Base-by-base conservation (phyloP, 2,329 filamentous ascomycete genomes). In the Diplodia seriata region DNA sequence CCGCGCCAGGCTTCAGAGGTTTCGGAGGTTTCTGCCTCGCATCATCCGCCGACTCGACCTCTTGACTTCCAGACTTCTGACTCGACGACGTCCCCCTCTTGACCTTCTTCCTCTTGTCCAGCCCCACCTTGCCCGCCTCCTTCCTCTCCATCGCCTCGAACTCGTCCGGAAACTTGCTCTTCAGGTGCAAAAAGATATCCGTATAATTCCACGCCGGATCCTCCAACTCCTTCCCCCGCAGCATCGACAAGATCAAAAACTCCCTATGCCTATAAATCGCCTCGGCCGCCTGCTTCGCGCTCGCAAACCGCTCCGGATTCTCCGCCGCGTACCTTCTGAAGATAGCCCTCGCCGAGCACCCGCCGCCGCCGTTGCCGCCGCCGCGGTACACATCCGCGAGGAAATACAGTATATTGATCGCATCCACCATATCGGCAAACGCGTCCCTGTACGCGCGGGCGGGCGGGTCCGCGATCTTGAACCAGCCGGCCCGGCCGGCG, bases 401-500 rank as follows among this genome's bases (percentile, higher is more conserved):
- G 65, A 83, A 85, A 75, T 91, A 91, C 71, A 92, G 86, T 23
- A 91, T 78, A 9, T 83, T 81, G 14, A 91, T 85, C 1, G 87
- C 89, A 74, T 90, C 84, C 63, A 85, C 82, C 83, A 91, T 90
- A 57, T 84, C 81, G 36, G 84, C 78, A 76, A 86, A 89, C 33
- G 87, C 86, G 6, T 78, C 72, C 62, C 80, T 78, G 75, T 91
- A 93, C 2, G 79, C 76, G 11, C 80, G 74, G n/a, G 85, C 81
- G 1, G 91, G 89, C 12, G 54, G 43, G 1, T 3, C 9, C 38
- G 81, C 81, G 51, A 93, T 84, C 73, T 89, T 86, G 74, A 87
- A 92, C 89, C 90, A 92, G 54, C 89, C 90, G 14, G 88, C 85
- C 66, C 81, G 76, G 47, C 88, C 88, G 36, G 84, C 81, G 1